Conservation (phyloP, 371 early-diverging fungal genomes). For the Umbelopsis sp. region DNA sequence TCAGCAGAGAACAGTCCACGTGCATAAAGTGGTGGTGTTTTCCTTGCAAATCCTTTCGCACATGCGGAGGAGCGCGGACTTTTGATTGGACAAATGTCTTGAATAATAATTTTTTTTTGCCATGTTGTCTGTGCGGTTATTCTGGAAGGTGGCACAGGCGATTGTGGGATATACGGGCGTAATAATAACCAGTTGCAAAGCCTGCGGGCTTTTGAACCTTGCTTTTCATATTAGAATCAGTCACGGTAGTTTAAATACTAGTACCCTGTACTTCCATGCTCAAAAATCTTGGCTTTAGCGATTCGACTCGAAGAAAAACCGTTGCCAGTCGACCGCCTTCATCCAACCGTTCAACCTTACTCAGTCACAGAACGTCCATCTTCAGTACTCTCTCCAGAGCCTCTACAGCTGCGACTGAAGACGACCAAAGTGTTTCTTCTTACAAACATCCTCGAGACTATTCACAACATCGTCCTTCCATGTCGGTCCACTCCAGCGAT, state of each 20-base stretch:
- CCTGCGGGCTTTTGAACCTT: no score
- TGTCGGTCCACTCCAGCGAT: neutral
- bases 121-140: neutral
- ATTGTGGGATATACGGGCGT: no score
- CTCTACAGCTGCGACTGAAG: neutral
- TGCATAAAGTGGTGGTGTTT: neutral
- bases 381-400: conserved; percentile 5
- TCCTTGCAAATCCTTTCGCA: neutral
- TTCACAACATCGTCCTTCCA: neutral
- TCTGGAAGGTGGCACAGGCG: neutral
- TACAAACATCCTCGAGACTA: neutral
- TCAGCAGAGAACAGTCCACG: neutral
- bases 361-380: neutral
- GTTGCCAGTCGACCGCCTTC: neutral
- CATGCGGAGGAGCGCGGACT: neutral
- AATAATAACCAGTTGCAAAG: no score
- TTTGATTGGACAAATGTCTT: neutral
- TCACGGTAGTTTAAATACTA: no score
- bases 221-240: no score
- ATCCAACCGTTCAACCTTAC: neutral
- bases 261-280: neutral
- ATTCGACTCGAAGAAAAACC: neutral
- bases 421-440: neutral
- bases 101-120: neutral
- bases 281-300: neutral